phyloP scores from a whole-genome alignment of 2,329 filamentous ascomycete genomes.

The Diplodia sapinea region DNA sequence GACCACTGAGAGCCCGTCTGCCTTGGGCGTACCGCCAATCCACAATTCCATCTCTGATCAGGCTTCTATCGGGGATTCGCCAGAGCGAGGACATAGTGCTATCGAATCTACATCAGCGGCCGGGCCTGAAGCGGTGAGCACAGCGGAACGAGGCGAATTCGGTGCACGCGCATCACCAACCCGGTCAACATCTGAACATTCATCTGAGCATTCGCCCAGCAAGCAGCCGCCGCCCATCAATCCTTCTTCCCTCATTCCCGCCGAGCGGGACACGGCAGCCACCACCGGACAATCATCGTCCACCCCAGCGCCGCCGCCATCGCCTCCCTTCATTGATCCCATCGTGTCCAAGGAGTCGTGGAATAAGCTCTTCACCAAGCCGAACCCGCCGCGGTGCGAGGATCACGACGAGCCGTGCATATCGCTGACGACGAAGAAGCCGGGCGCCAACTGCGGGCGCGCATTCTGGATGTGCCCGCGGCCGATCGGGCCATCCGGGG shows the following conservation, averaged over 20 bases:
- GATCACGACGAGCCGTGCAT: slow-evolving; percentile 84
- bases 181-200: neutral
- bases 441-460: slow-evolving; percentile 77
- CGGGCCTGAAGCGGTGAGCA: neutral
- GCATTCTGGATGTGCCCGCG: slow-evolving; percentile 72
- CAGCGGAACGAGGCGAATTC: neutral
- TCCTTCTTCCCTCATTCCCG: neutral
- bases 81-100: neutral
- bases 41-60: neutral
- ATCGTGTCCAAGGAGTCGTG: slow-evolving; percentile 80
- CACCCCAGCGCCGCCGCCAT: neutral
- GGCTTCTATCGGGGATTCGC: too few relatives aligned
- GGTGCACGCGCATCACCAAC: neutral
- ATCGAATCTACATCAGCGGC: neutral
- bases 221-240: neutral
- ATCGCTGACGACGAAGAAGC: slow-evolving; percentile 82
- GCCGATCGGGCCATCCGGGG: slow-evolving; percentile 83
- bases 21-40: slow-evolving; percentile 42
- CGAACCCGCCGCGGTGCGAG: slow-evolving; percentile 78
- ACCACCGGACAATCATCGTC: neutral
- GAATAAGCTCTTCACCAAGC: slow-evolving; percentile 81
- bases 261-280: neutral
- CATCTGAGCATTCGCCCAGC: neutral
- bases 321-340: slow-evolving; percentile 62
- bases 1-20: neutral